These are phyloP conservation scores for Globisporangium acanthophoron DNA, from an alignment of 352 stramenopile species.

Conservation along the genomic window DNA sequence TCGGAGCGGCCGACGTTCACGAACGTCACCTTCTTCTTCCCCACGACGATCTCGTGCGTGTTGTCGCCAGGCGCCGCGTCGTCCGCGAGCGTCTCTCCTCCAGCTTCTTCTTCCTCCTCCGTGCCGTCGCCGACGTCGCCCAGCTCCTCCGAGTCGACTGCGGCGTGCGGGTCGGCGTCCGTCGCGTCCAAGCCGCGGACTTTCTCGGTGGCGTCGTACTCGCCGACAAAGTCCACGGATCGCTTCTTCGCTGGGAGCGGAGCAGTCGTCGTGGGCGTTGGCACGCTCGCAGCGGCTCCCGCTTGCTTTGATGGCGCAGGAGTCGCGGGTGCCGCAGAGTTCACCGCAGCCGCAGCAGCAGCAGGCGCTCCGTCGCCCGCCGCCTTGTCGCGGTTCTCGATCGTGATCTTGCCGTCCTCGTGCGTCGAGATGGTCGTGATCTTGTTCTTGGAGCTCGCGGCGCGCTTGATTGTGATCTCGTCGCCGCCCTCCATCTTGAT, in stretches of 20 bases:
- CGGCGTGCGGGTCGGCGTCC: conserved; percentile 6
- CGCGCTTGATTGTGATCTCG: conserved; percentile 76
- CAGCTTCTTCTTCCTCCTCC: no score
- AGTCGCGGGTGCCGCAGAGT: not conserved
- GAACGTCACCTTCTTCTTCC: conserved; percentile 35
- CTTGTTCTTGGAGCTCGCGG: conserved; percentile 46
- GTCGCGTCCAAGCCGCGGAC: not conserved
- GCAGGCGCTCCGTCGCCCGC: not conserved
- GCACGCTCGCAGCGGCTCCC: not conserved
- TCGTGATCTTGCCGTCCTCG: conserved; percentile 72
- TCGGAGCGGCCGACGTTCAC: conserved; percentile 31
- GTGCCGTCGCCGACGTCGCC: not conserved
- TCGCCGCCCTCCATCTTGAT: conserved; percentile 75
- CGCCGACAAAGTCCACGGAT: conserved; percentile 9
- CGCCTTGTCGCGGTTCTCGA: conserved; percentile 37
- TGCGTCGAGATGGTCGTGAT: conserved; percentile 67
- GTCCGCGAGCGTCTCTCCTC: not conserved
- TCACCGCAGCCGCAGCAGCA: not conserved
- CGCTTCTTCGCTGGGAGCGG: conserved; percentile 3
- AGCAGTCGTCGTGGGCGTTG: not conserved
- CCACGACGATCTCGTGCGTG: conserved; percentile 25
- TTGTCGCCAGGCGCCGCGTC: conserved; percentile 10
- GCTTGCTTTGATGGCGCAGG: conserved; percentile 1
- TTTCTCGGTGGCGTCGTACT: conserved; percentile 13
- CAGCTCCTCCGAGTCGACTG: not conserved